Base-by-base conservation (phyloP, 139 green algal species). In the Tetradesmus lagerheimii region DNA sequence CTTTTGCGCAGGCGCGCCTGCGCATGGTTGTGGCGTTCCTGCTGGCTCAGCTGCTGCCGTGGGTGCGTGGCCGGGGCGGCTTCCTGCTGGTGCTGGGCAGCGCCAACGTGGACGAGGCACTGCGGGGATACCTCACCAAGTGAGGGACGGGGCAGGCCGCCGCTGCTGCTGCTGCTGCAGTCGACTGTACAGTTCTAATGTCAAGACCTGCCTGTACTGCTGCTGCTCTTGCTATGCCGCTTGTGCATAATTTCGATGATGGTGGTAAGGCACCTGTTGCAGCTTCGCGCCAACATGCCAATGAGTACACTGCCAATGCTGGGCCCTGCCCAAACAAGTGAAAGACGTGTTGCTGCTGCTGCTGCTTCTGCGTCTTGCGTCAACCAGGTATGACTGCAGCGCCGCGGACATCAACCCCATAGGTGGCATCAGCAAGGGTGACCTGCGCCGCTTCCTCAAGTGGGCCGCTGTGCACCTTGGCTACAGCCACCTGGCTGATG, bases 351-450 rank as follows among this genome's bases (percentile, higher is more conserved):
- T 57, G 45, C 45, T 57, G 45, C 57, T 71, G 57, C 57, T 71
- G 57, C 57, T 71, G 57, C 20, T 71, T 20, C 20, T 71, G 57
- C 20, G n/a, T 20, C 57, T 97, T 94, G 23, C 8, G 57, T n/a
- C 12, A 6, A n/a, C 14, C 20, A 71, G 57, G 57, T 99, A 99
- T 91, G 98, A 99, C 94, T 99, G 98, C 95, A 97, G 91, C 88
- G 95, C 92, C 1, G 98, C 96, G 4, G 98, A 99, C 90, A 96
- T 99, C 83, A 99, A 99, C 94, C 98, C 98, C 57, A 99, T 99
- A 43, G 97, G 97, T 14, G 95, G 94, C 62, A 95, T 99, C 57
- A 96, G 90, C 89, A 99, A 99, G 87, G 74, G 53, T 1, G 97
- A 99, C 84, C 87, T 99, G 64, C 78, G 89, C 53, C 77, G 89